Conservation (phyloP, 768 basidiomycete species). For the Lactarius hengduanensis region DNA sequence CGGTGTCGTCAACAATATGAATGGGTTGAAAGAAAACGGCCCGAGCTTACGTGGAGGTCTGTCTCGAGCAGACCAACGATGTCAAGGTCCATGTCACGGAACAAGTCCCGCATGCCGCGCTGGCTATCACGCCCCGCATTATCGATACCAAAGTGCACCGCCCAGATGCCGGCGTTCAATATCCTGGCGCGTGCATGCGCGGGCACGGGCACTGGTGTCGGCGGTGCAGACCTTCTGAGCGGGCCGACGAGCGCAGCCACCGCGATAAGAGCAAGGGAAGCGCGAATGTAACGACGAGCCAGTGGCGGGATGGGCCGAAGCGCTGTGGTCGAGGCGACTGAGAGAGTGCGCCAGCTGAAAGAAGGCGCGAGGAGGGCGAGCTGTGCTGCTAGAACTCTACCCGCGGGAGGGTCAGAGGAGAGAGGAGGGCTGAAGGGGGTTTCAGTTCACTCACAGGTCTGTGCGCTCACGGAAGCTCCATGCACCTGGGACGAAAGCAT, state of each 20-base stretch:
- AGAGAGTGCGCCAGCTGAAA: conserved; percentile 42
- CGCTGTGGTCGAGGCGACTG: not conserved
- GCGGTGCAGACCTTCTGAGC: conserved; percentile 15
- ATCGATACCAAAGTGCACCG: conserved; percentile 85
- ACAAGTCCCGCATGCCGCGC: conserved; percentile 55
- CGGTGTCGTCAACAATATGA: not conserved
- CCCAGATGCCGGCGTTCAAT: conserved; percentile 87
- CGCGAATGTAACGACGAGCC: conserved; percentile 17
- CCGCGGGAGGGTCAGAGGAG: not conserved
- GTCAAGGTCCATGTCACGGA: conserved; percentile 82
- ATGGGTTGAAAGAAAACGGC: not conserved
- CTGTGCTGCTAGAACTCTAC: conserved; percentile 56
- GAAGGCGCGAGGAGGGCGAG: conserved; percentile 48
- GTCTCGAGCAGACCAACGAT: conserved; percentile 84
- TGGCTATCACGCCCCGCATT: conserved; percentile 75
- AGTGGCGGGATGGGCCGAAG: conserved; percentile 13
- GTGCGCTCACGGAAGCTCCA: conserved; percentile 73
- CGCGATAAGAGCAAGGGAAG: conserved; percentile 27
- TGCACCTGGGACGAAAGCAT: conserved; percentile 87
- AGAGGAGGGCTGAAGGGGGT: not conserved
- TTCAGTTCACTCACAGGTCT: conserved; percentile 52
- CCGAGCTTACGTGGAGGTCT: conserved; percentile 66
- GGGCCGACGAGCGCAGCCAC: conserved; percentile 29
- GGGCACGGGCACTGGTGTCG: conserved; percentile 32
- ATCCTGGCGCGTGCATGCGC: conserved; percentile 65